Base-by-base conservation (phyloP, 768 basidiomycete genomes). In the Strobilomyces echinocephalus region DNA sequence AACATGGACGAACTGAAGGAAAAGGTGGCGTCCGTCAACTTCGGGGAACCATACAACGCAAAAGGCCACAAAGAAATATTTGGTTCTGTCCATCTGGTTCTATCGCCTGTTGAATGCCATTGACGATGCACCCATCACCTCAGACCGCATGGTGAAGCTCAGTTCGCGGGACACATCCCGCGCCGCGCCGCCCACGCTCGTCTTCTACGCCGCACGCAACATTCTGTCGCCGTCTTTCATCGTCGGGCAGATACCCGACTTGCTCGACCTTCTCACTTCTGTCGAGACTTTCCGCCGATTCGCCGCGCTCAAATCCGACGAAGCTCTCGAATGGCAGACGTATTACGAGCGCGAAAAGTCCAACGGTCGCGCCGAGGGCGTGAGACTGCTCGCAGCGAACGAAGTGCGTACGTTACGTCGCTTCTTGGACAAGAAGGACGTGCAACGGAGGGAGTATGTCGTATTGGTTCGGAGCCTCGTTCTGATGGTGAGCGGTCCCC, bases 151-250 rank as follows among this genome's bases (percentile, higher is more conserved):
- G 24, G 24, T 24, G 24, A 24, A 24, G 24, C 24, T 24, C 24
- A 24, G 24, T 24, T 24, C 24, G 24, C 24, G 4, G 24, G 24
- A 24, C 24, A 4, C 24, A 4, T 24, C 24, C 24, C 24, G 24
- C 24, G 24, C 24, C 24, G 24, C 24, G 24, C 60, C 60, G 1
- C 65, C 65, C 5, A 36, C 46, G 4, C 34, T 69, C 45, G 28
- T 67, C 24, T 62, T 69, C 50, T 69, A 69, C 43, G 52, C 53
- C 6, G 64, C 54, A 5, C 67, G 63, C 44, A 69, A 69, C 50
- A 67, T 69, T 28, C 60, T 71, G 11, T 57, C 18, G 0, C 68
- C 69, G 4, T 47, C 24, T 24, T 24, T 24, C 24, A 24, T 24
- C 24, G 24, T 24, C 24, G 24, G 24, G 24, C 24, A 24, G 24